Percentiles rank a stretch among this genome's conserved stretches.
These are phyloP conservation scores for Zygosaccharomyces kombuchaensis DNA, from an alignment of 805 yeast genomes.

Conservation along the genomic window DNA sequence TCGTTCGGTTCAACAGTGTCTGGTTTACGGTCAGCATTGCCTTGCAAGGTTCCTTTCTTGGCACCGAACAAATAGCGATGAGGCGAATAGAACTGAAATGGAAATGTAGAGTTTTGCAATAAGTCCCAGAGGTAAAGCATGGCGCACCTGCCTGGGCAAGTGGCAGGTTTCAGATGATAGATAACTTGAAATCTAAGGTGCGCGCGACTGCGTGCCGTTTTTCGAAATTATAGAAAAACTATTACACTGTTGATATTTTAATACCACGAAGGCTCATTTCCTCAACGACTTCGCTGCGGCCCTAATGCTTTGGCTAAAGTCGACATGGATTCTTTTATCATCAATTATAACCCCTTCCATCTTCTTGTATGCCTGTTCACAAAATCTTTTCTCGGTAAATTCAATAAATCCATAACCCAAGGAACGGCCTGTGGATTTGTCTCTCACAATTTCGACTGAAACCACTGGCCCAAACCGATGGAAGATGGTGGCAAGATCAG, in stretches of 20 bases:
- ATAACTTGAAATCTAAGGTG: background rate
- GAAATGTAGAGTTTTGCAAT: background rate
- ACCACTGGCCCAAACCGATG: constrained; percentile 55
- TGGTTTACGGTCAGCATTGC: background rate
- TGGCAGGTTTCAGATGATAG: background rate
- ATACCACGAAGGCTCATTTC: background rate
- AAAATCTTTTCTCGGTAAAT: constrained; percentile 42
- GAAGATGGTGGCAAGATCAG: constrained; percentile 53
- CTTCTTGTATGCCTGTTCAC: constrained; percentile 59
- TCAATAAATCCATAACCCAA: constrained; percentile 64
- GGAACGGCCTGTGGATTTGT: constrained; percentile 45
- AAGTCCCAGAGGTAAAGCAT: background rate
- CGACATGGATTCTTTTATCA: constrained; percentile 60
- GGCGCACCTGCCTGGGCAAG: background rate
- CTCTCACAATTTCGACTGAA: constrained; percentile 50
- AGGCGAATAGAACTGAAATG: background rate
- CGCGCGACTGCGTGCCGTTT: background rate
- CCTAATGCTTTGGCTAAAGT: constrained; percentile 56
- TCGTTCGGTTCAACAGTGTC: background rate
- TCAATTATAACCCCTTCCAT: constrained; percentile 62
- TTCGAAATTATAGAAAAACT: background rate
- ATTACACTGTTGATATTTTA: too few relatives aligned
- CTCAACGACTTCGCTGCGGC: background rate
- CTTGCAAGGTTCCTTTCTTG: background rate
- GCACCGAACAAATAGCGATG: too few relatives aligned